These are phyloP conservation scores for Acacia melanoxylon DNA, from an alignment of 306 rosid species.

Conservation along the genomic window DNA sequence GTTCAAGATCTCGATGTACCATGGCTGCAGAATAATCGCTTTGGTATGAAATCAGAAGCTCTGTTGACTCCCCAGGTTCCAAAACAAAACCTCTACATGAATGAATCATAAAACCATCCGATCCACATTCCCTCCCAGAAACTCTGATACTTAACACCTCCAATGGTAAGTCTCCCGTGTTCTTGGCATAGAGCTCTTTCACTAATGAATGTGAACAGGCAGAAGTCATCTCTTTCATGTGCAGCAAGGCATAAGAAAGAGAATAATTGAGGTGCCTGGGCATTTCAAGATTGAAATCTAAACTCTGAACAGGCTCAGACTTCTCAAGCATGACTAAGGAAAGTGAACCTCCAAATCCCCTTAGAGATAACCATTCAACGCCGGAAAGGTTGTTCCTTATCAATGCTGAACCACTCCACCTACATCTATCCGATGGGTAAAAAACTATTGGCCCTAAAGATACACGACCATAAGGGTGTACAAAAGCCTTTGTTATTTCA, in stretches of 20 bases:
- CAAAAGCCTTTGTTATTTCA: constrained; percentile 80
- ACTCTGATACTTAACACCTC: constrained; percentile 68
- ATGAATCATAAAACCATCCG: constrained; percentile 79
- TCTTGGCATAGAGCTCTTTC: constrained; percentile 80
- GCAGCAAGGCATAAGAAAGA: constrained; percentile 52
- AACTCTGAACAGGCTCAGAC: constrained; percentile 54
- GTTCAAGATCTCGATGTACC: constrained; percentile 83
- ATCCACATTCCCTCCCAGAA: constrained; percentile 78
- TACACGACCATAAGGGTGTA: constrained; percentile 63
- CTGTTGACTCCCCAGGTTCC: constrained; percentile 64
- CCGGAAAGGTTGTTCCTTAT: constrained; percentile 95
- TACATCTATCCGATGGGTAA: constrained; percentile 73
- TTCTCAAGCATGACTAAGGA: constrained; percentile 72
- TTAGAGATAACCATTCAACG: constrained; percentile 76
- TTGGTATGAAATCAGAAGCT: constrained; percentile 68
- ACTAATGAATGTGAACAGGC: constrained; percentile 62
- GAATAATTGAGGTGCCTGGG: constrained; percentile 57
- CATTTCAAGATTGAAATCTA: constrained; percentile 66
- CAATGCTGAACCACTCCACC: constrained; percentile 88
- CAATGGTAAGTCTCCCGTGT: constrained; percentile 80
- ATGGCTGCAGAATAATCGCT: constrained; percentile 69
- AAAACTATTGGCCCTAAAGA: constrained; percentile 81
- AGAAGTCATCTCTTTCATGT: constrained; percentile 46
- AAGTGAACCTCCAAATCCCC: constrained; percentile 78
- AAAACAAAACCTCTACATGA: constrained; percentile 59